Percentiles rank a stretch among this genome's conserved stretches.
Evolutionary conservation across 208 protist genomes (phyloP).

Genomic region (Vickermania spadyakhi): DNA sequence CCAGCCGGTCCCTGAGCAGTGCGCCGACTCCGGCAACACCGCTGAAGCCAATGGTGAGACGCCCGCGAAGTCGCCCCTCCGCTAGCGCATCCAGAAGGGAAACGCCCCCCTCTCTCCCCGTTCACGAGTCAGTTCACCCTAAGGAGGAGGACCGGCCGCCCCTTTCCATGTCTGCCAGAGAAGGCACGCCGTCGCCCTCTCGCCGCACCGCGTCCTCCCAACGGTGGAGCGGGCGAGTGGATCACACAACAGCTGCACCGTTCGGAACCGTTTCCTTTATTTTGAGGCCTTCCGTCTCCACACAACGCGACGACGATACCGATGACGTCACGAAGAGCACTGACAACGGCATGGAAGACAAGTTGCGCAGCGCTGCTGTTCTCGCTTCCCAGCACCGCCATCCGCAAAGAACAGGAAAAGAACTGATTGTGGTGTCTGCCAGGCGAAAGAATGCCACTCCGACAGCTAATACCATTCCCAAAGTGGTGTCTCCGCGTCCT

Average conservation of each 20-base stretch:
- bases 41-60: neutral
- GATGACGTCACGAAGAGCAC: neutral
- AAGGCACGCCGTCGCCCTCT: neutral
- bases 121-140: neutral
- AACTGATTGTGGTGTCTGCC: neutral
- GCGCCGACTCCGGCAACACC: neutral
- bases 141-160: neutral
- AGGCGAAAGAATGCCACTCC: too few relatives aligned
- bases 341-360: neutral
- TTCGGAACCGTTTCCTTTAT: neutral
- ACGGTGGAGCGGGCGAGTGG: neutral
- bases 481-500: too few relatives aligned
- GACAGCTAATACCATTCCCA: too few relatives aligned
- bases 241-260: neutral
- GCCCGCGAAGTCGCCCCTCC: neutral
- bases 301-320: neutral
- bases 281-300: too few relatives aligned
- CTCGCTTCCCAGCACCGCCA: neutral
- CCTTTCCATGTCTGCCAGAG: too few relatives aligned
- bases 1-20: neutral
- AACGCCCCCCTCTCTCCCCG: neutral
- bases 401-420: neutral
- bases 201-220: neutral
- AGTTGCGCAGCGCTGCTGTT: neutral
- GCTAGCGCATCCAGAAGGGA: neutral